Percentiles rank a stretch among this genome's conserved stretches.
These are phyloP conservation scores for Termitomyces sp. DNA, from an alignment of 768 basidiomycete genomes.

Conservation along the genomic window DNA sequence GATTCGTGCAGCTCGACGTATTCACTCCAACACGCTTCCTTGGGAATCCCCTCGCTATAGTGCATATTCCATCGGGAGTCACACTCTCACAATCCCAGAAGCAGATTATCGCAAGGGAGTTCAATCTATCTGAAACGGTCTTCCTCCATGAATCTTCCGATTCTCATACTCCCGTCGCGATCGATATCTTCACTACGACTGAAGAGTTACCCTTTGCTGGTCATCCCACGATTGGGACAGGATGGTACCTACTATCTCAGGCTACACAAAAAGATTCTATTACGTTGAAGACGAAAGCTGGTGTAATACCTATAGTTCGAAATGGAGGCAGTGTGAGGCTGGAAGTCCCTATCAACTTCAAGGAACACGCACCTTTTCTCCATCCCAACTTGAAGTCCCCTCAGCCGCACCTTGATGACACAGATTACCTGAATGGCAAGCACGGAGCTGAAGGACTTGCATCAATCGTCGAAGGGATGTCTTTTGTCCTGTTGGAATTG, in stretches of 20 bases:
- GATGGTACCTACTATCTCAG: conserved; percentile 32
- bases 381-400: conserved; percentile 20
- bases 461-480: conserved; percentile 44
- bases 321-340: conserved; percentile 24
- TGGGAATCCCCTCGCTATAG: conserved; percentile 41
- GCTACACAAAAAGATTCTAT: conserved; percentile 14
- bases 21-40: conserved; percentile 34
- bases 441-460: conserved; percentile 28
- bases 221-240: conserved; percentile 38
- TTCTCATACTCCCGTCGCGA: conserved; percentile 17
- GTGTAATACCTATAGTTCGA: conserved; percentile 30
- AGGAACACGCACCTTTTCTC: conserved; percentile 24
- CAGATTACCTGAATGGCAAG: conserved; percentile 31
- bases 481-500: conserved; percentile 32
- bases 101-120: conserved; percentile 38
- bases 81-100: conserved; percentile 30
- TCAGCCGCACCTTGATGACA: conserved; percentile 21
- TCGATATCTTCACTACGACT: conserved; percentile 36
- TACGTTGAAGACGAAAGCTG: conserved; percentile 34
- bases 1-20: conserved; percentile 32
- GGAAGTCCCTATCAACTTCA: conserved; percentile 36
- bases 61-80: conserved; percentile 24
- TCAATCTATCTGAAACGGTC: conserved; percentile 45
- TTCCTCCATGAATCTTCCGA: conserved; percentile 30
- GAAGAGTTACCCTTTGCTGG: conserved; percentile 40